Evolutionary conservation across 1,284 basidiomycete species (phyloP).

Genomic region (Meripilus lineatus): DNA sequence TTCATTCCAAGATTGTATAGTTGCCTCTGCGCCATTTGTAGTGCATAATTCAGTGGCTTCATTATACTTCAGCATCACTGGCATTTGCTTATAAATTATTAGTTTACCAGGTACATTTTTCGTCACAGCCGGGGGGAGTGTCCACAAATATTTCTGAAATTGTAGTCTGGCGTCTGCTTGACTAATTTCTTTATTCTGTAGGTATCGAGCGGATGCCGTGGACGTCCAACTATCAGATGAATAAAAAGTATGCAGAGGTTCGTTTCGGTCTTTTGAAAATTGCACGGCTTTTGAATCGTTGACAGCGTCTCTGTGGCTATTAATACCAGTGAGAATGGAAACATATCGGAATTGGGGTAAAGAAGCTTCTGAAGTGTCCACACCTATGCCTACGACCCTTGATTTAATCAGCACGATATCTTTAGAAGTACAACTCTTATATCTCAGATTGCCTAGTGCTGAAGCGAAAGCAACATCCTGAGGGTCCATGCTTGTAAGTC

Average conservation of each 20-base stretch:
- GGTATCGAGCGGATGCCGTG: too few relatives aligned
- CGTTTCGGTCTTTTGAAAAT: slow-evolving; percentile 28
- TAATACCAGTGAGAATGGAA: slow-evolving; percentile 29
- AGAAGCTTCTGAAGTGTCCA: slow-evolving; percentile 10
- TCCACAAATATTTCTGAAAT: slow-evolving; percentile 26
- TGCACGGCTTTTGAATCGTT: slow-evolving; percentile 22
- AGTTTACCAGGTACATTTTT: slow-evolving; percentile 26
- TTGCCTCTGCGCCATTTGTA: slow-evolving; percentile 37
- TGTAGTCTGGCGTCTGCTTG: background rate
- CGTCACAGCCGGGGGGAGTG: slow-evolving; percentile 15
- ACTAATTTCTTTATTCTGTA: background rate
- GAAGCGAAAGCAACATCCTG: background rate
- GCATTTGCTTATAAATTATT: slow-evolving; percentile 33
- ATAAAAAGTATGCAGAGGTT: slow-evolving; percentile 24
- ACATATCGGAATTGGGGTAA: slow-evolving; percentile 23
- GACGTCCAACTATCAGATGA: slow-evolving; percentile 20
- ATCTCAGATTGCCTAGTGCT: slow-evolving; percentile 2
- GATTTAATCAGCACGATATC: background rate
- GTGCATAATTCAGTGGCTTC: slow-evolving; percentile 33
- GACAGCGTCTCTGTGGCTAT: slow-evolving; percentile 28
- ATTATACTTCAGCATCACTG: slow-evolving; percentile 34
- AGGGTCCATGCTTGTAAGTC: background rate
- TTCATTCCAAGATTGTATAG: slow-evolving; percentile 29
- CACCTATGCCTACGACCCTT: background rate
- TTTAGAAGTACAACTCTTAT: background rate